phyloP scores from a whole-genome alignment of 2,329 filamentous ascomycete species.

The Diaporthe capsici region DNA sequence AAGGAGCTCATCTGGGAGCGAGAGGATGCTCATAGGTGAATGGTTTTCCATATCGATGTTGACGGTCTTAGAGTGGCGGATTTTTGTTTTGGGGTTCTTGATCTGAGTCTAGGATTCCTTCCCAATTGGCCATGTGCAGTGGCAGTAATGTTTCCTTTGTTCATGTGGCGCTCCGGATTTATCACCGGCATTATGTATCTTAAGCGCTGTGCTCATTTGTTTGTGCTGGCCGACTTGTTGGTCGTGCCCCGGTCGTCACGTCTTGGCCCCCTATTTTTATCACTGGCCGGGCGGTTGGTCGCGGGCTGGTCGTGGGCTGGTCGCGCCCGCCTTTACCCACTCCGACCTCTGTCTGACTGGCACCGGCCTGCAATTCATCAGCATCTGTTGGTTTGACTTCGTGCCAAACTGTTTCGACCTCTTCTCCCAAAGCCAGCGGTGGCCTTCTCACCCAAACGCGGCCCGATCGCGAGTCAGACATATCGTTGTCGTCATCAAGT shows the following conservation, averaged over 20 bases:
- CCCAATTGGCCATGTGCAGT: neutral
- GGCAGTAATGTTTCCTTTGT: neutral
- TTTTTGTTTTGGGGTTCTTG: neutral
- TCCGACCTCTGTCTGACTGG: neutral
- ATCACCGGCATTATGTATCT: neutral
- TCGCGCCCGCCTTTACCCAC: neutral
- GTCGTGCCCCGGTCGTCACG: neutral
- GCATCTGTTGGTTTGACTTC: neutral
- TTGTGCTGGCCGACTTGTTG: slow-evolving; percentile 10
- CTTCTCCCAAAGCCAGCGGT: neutral
- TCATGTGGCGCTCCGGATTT: neutral
- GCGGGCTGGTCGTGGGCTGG: neutral
- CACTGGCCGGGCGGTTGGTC: slow-evolving; percentile 11
- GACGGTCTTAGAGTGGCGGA: neutral
- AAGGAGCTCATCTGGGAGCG: slow-evolving; percentile 37
- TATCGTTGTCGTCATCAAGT: neutral
- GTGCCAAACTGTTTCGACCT: slow-evolving; percentile 12
- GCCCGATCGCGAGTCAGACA: neutral
- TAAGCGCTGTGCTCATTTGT: slow-evolving; percentile 3
- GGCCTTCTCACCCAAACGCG: neutral
- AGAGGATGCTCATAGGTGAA: slow-evolving; percentile 5
- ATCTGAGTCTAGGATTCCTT: neutral
- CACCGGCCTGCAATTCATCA: neutral
- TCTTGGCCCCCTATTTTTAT: slow-evolving; percentile 26
- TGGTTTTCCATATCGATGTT: neutral